Base-by-base conservation (phyloP, 192 early-diverging fungal genomes). In the Coemansia sp. region DNA sequence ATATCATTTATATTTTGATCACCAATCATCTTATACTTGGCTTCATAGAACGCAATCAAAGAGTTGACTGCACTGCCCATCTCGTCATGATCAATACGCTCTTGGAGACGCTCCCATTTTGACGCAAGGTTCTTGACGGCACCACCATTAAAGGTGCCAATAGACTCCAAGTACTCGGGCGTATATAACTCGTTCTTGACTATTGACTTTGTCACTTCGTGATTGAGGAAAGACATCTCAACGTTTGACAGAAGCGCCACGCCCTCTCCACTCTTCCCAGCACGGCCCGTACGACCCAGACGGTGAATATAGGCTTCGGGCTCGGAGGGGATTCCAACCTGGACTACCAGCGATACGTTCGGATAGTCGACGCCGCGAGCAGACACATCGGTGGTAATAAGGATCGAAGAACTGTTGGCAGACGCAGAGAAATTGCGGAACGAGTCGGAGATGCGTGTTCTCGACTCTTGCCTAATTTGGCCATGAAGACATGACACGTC, bases 331-430 rank as follows among this genome's bases (percentile, higher is more conserved):
- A 93, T 82, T 63, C 95, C 97, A 41, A 95, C 72, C 77, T 98
- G 95, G 45, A 99, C 66, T 19, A 99, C 95, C 55, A 96, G 84
- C 0, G 88, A 88, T 6, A 99, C 96, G 73, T 90, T 89, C 13
- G 96, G 96, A 64, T 97, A 98, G 77, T 99, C 97, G 32, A 99
- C 93, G 48, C 97, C 97, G 65, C 97, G 92, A 46, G 97, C 96
- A 62, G 95, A 95, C 3, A 99, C 95, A 74, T 98, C 97, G 1
- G 94, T 92, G 1, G 97, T 97, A 66, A 98, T 88, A 63, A 99
- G 83, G 42, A 98, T 88, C 45, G 85, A 74, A 10, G 70, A 67
- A 21, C 74, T 82, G 46, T 85, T 76, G 16, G 55, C 68, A 9
- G 39, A 45, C 32, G 66, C 52, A 13, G 74, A 69, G 52, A 78